Base-by-base conservation (phyloP, 192 early-diverging fungal genomes). In the Dissophora ornata region DNA sequence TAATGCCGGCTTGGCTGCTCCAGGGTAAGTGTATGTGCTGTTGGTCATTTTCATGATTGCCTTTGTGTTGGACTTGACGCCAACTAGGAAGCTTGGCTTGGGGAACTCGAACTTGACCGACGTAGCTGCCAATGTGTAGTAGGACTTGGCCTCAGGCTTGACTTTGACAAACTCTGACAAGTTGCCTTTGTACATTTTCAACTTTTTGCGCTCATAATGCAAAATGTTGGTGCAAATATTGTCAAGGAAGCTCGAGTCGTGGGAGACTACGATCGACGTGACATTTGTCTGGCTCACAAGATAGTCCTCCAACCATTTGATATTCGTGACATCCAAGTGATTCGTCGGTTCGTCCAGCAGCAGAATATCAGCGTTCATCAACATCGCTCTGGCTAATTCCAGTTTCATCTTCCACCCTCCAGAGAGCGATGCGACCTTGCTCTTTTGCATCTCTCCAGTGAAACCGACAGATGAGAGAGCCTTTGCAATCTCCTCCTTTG, bases 331-430 rank as follows among this genome's bases (percentile, higher is more conserved):
- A 69, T 94, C 93, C 89, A 94, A 84, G 75, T 94, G 93, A 78
- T 94, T 94, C 13, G 93, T 98, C 22, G 96, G 96, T 83, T 98
- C 95, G 80, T 98, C 96, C 44, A 98, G 81, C 32, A 98, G 86
- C 42, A 98, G 83, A 34, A 98, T 90, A 60, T 95, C 95, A 9
- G 96, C 93, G 30, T 94, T 90, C 69, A 86, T 81, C 40, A 94
- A 67, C 88, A 94, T 90, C 22, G 93, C 92, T 70, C 90, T 87
- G 9, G 92, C 92, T 52, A 94, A 79, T 73, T 89, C 91, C 53
- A 93, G 84, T 84, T 92, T 93, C 93, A 94, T 94, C 75, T 92
- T 91, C 93, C 93, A 94, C 52, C 93, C 93, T 69, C 93, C 93
- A 60, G 89, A 91, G 1, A 94, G 84, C 18, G 87, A 83, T 36